Evolutionary conservation across 371 early-diverging fungal genomes (phyloP).

Genomic region (Mortierella sp.): DNA sequence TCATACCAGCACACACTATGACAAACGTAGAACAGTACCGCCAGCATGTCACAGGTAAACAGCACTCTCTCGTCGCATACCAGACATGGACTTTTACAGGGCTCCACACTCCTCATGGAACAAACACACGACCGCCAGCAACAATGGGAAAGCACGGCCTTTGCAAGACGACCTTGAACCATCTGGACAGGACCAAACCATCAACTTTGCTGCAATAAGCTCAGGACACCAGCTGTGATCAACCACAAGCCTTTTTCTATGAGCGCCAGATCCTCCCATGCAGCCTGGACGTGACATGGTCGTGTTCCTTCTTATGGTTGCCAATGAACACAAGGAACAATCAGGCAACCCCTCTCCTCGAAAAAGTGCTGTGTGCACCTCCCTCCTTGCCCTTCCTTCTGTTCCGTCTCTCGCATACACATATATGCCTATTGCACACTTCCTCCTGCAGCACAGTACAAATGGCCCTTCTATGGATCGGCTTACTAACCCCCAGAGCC

Average conservation of each 20-base stretch:
- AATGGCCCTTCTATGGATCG: background rate
- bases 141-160: too few relatives aligned
- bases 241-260: background rate
- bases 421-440: too few relatives aligned
- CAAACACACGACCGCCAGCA: too few relatives aligned
- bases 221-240: background rate
- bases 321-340: background rate
- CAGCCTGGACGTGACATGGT: background rate
- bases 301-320: background rate
- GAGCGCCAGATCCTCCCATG: background rate
- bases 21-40: conserved; percentile 15
- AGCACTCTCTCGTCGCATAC: background rate
- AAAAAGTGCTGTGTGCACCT: background rate
- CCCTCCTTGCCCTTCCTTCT: too few relatives aligned
- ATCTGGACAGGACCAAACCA: background rate
- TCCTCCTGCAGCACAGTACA: background rate
- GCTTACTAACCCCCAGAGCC: background rate
- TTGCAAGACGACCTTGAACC: background rate
- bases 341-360: background rate
- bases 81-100: too few relatives aligned
- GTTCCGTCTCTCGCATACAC: too few relatives aligned
- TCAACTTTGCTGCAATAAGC: too few relatives aligned
- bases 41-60: conserved; percentile 12
- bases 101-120: too few relatives aligned
- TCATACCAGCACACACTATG: background rate